Base-by-base conservation (phyloP, 805 yeast species). In the Jamesozyma hellenica region DNA sequence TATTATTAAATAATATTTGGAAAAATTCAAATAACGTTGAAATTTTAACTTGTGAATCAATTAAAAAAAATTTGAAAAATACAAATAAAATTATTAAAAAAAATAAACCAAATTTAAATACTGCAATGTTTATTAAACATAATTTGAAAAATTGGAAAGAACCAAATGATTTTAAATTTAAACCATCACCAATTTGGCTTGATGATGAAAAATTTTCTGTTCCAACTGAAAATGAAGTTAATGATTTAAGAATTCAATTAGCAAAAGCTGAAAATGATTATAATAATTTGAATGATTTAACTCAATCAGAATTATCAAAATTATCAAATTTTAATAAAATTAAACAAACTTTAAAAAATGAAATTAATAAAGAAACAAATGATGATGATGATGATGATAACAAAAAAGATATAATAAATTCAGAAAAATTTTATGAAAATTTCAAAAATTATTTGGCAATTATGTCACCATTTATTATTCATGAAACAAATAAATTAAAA, bases 171-270 rank as follows among this genome's bases (percentile, higher is more conserved):
- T 85, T 82, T 55, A 70, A 75, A 48, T 92, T 82, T 53, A 73
- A 83, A 46, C 96, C 97, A 1, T 79, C 94, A 19, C 79, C 87
- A 25, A 80, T 92, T 32, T 92, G 98, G 98, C 97, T 90, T 61
- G 98, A 92, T 54, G 96, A 92, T 60, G 95, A 86, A 47, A 65
- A 73, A 28, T 71, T 83, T 52, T 69, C 80, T 46, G 71, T 77
- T 1, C 66, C 71, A 4, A 71, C 72, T 33, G 77, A 73, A 32
- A 71, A 68, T 5, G 84, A 78, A 52, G 62, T 80, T 38, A 66
- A 72, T 6, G 74, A 71, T 30, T 62, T 82, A 53, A 77, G 74
- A 54, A 64, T 67, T 41, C 63, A 64, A 38, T 62, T 83, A 43
- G 72, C 73, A 4, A 47, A 57, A 30, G 63, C 71, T 0, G 61